phyloP scores from a whole-genome alignment of 306 rosid species.

The Quercus parvula region DNA sequence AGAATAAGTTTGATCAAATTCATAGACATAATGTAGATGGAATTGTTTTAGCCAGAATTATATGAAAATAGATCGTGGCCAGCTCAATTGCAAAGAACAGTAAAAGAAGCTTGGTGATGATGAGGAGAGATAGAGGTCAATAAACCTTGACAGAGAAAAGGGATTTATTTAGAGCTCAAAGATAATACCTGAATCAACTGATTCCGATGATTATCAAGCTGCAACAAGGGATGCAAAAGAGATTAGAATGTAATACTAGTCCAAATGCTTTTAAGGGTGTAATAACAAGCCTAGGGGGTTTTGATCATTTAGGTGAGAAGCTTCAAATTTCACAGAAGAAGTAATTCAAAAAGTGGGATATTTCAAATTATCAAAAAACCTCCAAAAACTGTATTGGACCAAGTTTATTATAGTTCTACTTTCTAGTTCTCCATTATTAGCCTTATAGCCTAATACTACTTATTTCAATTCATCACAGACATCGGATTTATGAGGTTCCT shows the following conservation, averaged over 20 bases:
- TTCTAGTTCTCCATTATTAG: background rate
- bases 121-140: background rate
- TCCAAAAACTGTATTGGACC: background rate
- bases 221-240: slow-evolving; percentile 23
- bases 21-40: background rate
- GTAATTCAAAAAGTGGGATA: background rate
- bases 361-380: background rate
- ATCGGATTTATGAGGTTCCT: background rate
- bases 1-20: background rate
- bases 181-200: slow-evolving; percentile 73
- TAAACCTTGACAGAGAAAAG: background rate
- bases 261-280: background rate
- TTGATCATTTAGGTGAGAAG: background rate
- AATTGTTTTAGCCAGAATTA: background rate
- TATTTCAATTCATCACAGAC: background rate
- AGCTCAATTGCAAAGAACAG: background rate
- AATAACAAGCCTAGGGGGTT: background rate
- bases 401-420: background rate
- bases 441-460: background rate
- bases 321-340: background rate
- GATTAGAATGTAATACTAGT: background rate
- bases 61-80: background rate
- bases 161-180: background rate
- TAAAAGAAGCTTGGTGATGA: background rate
- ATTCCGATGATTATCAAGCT: slow-evolving; percentile 88